Percentiles rank a stretch among this genome's conserved stretches.
phyloP scores from a whole-genome alignment of 441 rosid genomes.

The Theobroma grandiflorum region DNA sequence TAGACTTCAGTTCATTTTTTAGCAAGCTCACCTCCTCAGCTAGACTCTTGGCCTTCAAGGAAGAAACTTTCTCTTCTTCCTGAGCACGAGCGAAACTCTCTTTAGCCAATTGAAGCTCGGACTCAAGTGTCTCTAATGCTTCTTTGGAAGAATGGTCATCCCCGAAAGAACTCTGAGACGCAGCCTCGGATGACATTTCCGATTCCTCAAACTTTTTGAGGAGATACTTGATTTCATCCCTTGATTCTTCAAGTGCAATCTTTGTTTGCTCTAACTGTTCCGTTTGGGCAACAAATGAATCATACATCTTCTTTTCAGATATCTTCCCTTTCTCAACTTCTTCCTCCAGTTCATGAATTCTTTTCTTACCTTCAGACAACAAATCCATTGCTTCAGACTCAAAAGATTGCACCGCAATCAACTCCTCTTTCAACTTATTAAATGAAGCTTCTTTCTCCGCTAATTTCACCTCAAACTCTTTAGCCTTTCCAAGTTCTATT shows the following conservation, averaged over 20 bases:
- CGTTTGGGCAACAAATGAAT: slow-evolving; percentile 45
- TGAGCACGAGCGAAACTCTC: slow-evolving; percentile 38
- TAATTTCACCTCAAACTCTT: slow-evolving; percentile 43
- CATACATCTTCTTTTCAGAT: slow-evolving; percentile 36
- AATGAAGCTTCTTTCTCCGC: slow-evolving; percentile 41
- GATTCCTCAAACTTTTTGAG: slow-evolving; percentile 29
- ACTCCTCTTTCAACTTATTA: slow-evolving; percentile 36
- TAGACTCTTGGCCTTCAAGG: slow-evolving; percentile 35
- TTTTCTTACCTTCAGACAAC: slow-evolving; percentile 39
- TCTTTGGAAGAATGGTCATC: slow-evolving; percentile 28
- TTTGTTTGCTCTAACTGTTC: slow-evolving; percentile 53
- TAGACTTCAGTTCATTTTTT: slow-evolving; percentile 56
- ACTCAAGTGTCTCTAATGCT: slow-evolving; percentile 39
- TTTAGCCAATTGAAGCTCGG: slow-evolving; percentile 41
- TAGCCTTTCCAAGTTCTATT: slow-evolving; percentile 37
- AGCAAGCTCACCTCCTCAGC: slow-evolving; percentile 47
- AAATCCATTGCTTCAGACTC: slow-evolving; percentile 37
- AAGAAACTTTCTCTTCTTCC: slow-evolving; percentile 46
- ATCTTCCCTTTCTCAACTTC: slow-evolving; percentile 43
- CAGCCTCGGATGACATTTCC: slow-evolving; percentile 25
- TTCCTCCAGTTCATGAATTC: slow-evolving; percentile 46
- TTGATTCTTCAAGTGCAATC: slow-evolving; percentile 52
- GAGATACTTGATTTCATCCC: slow-evolving; percentile 40
- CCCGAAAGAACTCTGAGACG: slow-evolving; percentile 22
- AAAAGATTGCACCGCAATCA: slow-evolving; percentile 27